Conservation (phyloP, 192 early-diverging fungal species). For the Bifiguratus adelaidae region DNA sequence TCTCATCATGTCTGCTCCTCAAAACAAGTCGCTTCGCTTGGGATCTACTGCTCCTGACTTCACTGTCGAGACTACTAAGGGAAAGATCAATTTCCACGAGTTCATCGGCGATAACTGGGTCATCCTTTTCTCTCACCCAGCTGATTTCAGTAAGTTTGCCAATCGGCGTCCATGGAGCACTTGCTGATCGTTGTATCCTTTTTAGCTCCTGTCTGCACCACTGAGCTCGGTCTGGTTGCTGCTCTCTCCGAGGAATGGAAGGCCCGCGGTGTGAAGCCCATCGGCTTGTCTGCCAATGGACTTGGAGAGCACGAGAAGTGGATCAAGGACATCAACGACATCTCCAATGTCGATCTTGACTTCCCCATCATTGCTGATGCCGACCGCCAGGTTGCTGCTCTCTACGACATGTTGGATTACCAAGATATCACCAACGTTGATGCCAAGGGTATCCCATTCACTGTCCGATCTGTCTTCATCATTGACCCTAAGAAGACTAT, state of each 20-base stretch:
- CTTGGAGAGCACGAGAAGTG: conserved; percentile 74
- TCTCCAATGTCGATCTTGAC: conserved; percentile 56
- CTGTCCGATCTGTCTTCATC: conserved; percentile 92
- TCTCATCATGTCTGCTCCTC: too few species aligned
- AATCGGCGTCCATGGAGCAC: neutral
- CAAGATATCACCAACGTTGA: conserved; percentile 90
- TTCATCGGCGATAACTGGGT: conserved; percentile 82
- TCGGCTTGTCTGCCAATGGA: conserved; percentile 90
- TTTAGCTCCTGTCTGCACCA: conserved; percentile 84
- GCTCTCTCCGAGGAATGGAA: conserved; percentile 68
- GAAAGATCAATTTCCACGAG: conserved; percentile 85
- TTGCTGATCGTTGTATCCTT: neutral
- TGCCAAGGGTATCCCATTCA: conserved; percentile 82
- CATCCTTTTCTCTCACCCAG: conserved; percentile 97
- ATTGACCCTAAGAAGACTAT: conserved; percentile 89
- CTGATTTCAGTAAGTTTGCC: conserved; percentile 69
- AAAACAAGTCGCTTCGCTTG: conserved; percentile 46
- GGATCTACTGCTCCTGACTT: conserved; percentile 66
- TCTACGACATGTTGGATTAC: conserved; percentile 97
- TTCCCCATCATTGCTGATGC: conserved; percentile 97
- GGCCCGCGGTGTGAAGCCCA: conserved; percentile 74
- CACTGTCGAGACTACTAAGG: conserved; percentile 75
- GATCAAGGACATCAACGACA: conserved; percentile 91
- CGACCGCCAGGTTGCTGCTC: conserved; percentile 70
- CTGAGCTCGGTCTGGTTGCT: conserved; percentile 91